These are phyloP conservation scores for Phytopythium boreale DNA, from an alignment of 352 stramenopile species.

Conservation along the genomic window DNA sequence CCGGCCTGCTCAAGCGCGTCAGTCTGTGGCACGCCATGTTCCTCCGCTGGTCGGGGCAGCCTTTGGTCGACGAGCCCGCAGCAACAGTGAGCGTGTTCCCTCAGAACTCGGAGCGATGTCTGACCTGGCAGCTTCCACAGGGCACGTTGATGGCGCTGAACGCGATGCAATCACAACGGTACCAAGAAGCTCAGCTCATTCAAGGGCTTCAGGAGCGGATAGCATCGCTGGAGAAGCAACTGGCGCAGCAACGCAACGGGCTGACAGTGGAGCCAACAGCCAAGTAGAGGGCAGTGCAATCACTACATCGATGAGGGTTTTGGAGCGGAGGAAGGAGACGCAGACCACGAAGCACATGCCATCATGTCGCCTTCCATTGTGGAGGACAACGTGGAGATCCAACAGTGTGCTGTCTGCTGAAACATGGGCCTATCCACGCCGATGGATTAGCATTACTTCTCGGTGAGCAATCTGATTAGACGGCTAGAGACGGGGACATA, in stretches of 20 bases:
- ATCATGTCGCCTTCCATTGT: neutral
- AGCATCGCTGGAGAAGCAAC: conserved; percentile 24
- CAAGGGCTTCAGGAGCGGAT: conserved; percentile 39
- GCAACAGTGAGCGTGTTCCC: conserved; percentile 44
- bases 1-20: conserved; percentile 63
- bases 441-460: neutral
- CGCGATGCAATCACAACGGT: conserved; percentile 31
- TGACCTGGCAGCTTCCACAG: conserved; percentile 69
- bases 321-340: no score
- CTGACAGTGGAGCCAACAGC: neutral
- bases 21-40: conserved; percentile 69
- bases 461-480: neutral
- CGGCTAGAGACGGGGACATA: neutral
- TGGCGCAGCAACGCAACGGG: conserved; percentile 1
- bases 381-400: no score
- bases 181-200: conserved; percentile 38
- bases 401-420: no score
- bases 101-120: conserved; percentile 48
- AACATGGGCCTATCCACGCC: neutral
- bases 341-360: no score
- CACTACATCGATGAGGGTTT: no score
- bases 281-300: neutral
- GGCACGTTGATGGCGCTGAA: conserved; percentile 50
- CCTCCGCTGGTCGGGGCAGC: conserved; percentile 70
- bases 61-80: conserved; percentile 43